Base-by-base conservation (phyloP, 1,284 basidiomycete genomes). In the Ceratobasidium sp. region DNA sequence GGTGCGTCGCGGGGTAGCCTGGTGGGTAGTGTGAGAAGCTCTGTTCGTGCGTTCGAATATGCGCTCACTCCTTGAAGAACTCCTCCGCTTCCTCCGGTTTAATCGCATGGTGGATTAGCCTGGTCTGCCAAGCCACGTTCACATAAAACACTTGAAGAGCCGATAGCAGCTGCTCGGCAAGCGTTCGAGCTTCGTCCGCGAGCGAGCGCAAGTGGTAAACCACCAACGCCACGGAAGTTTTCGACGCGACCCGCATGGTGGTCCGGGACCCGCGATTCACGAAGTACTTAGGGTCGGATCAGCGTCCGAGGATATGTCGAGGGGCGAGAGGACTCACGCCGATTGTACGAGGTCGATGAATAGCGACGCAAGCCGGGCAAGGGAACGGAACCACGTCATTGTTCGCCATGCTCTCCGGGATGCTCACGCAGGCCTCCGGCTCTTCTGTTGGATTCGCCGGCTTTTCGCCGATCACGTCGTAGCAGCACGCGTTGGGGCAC, bases 361-460 rank as follows among this genome's bases (percentile, higher is more conserved):
- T 1, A 7, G 66, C 20, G 10, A 54, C 10, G 26, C 66, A 69
- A 20, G 9, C 15, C 23, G 66, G 66, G 28, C 66, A 69, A 26
- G 26, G 23, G 17, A 69, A 69, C 13, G 48, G 46, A 15, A 38
- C 28, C 26, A 40, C 50, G 1, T 4, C 3, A 4, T 40, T n/a
- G 26, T 54, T 54, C 33, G 50, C 66, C 66, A 69, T 69, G 48
- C 66, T 69, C 12, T 28, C 66, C 28, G 66, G 66, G 12, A 69
- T 50, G 48, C 46, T 69, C 15, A 69, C 66, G 23, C 66, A 69
- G 9, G 66, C 48, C 12, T 50, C 66, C 2, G 50, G 46, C 28
- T 69, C 66, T 6, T 50, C 48, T 23, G 48, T 65, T 9, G 50
- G 50, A n/a, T 33, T 54, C 17, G 50, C 17, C 50, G 17, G 15